Conservation (phyloP, 2,329 filamentous ascomycete species). For the Exophiala aquamarina region DNA sequence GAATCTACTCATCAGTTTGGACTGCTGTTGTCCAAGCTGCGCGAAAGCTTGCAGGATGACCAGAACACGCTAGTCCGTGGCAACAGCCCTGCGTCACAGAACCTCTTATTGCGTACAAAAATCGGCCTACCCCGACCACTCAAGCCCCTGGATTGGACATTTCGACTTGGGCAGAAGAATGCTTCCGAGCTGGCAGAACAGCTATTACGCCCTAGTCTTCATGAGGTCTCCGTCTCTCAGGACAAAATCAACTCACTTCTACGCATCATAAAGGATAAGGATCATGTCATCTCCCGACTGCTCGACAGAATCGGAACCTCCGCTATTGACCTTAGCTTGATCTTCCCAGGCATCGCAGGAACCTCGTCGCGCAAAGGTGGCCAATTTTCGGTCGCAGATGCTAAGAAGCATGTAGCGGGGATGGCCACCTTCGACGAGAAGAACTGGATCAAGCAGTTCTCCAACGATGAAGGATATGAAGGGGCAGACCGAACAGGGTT, state of each 20-base stretch:
- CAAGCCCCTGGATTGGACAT: constrained; percentile 52
- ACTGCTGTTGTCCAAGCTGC: constrained; percentile 57
- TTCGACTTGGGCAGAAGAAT: constrained; percentile 45
- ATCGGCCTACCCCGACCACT: constrained; percentile 55
- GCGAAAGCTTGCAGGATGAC: constrained; percentile 42
- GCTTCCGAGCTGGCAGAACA: constrained; percentile 46
- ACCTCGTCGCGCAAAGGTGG: constrained; percentile 44
- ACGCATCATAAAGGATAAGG: constrained; percentile 55
- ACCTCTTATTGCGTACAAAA: constrained; percentile 47
- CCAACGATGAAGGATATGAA: constrained; percentile 22
- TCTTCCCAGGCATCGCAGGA: constrained; percentile 57
- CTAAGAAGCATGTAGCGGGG: constrained; percentile 56
- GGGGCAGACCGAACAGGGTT: constrained; percentile 18
- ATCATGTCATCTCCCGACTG: constrained; percentile 58
- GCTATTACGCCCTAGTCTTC: constrained; percentile 55
- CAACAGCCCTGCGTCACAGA: constrained; percentile 31
- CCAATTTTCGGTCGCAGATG: constrained; percentile 47
- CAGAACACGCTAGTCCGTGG: constrained; percentile 27
- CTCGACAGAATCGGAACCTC: constrained; percentile 59
- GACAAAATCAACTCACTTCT: constrained; percentile 51
- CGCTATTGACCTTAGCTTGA: constrained; percentile 54
- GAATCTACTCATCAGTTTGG: constrained; percentile 56
- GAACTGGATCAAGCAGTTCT: constrained; percentile 41
- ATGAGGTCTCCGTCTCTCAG: constrained; percentile 48
- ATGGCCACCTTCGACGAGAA: constrained; percentile 54